Evolutionary conservation across 108 stramenopile species (phyloP).

Genomic region (Nannochloropsis salina): DNA sequence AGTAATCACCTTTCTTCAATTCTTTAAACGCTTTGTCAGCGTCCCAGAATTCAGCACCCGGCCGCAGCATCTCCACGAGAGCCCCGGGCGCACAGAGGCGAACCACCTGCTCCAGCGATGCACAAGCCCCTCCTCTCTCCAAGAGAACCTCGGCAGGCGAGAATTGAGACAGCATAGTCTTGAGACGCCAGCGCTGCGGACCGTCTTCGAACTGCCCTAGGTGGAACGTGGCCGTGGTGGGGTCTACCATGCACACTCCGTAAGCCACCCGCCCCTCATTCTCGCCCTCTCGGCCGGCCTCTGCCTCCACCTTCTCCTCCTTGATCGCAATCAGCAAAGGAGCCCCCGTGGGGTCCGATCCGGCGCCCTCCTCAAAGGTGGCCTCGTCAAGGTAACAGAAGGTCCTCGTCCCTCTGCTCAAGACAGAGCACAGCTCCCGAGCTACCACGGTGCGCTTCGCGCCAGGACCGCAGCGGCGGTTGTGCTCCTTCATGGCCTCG

Average conservation of each 20-base stretch:
- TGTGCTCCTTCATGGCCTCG: slow-evolving; percentile 74
- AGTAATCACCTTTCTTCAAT: slow-evolving; percentile 69
- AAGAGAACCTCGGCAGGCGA: slow-evolving; percentile 70
- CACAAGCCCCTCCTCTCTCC: neutral
- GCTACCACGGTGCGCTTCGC: slow-evolving; percentile 67
- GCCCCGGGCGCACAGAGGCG: slow-evolving; percentile 49
- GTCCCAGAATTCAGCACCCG: slow-evolving; percentile 69
- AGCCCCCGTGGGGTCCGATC: neutral
- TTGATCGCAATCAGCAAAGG: slow-evolving; percentile 29
- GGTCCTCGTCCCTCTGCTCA: slow-evolving; percentile 82
- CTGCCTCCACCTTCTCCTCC: slow-evolving; percentile 28
- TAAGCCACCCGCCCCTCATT: slow-evolving; percentile 61
- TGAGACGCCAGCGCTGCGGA: slow-evolving; percentile 74
- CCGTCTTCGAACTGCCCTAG: slow-evolving; percentile 96
- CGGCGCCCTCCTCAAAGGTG: neutral
- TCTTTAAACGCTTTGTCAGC: slow-evolving; percentile 65
- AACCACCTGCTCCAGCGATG: slow-evolving; percentile 23
- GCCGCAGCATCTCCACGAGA: slow-evolving; percentile 54
- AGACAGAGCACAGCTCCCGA: slow-evolving; percentile 84
- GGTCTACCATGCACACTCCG: slow-evolving; percentile 86
- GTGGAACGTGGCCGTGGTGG: slow-evolving; percentile 69
- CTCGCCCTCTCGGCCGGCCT: neutral
- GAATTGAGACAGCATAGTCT: slow-evolving; percentile 75
- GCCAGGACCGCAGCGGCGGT: slow-evolving; percentile 48
- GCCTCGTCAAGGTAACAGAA: slow-evolving; percentile 82